A percentile compares a stretch with the other conserved stretches of the same genome.
Evolutionary conservation across 78 protist genomes (phyloP).

Genomic region (slime mould (Dictyostelium discoideum)): DNA sequence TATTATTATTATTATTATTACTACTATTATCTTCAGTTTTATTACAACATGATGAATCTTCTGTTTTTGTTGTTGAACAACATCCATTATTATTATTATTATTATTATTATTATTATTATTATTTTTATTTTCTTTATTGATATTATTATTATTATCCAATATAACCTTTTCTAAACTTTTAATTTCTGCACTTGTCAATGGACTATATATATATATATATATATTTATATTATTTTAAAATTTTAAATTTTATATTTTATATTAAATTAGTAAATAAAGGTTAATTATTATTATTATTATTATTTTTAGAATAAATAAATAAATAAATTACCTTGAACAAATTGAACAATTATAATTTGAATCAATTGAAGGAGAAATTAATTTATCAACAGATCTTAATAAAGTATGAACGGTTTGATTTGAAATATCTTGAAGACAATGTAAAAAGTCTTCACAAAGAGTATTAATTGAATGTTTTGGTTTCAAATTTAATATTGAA

Average conservation of each 20-base stretch:
- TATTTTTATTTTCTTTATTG: background rate
- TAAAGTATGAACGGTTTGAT: conserved; percentile 61
- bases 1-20: conserved; percentile 14
- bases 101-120: background rate
- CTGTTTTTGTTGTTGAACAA: background rate
- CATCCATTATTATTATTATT: background rate
- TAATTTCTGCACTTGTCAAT: conserved; percentile 27
- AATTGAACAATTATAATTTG: conserved; percentile 36
- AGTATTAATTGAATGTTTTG: conserved; percentile 44
- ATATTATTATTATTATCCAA: background rate
- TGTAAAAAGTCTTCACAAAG: conserved; percentile 68
- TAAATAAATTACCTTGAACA: conserved; percentile 4
- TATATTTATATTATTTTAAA: no score
- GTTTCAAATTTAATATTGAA: background rate
- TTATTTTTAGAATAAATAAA: background rate
- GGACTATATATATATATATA: no score
- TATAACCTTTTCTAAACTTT: background rate
- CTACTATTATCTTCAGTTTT: background rate
- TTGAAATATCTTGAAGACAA: conserved; percentile 67
- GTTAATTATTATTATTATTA: no score
- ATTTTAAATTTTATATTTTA: no score
- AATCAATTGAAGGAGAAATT: conserved; percentile 18
- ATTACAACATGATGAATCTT: background rate
- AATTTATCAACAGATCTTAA: conserved; percentile 73
- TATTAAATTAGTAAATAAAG: background rate